Evolutionary conservation across 1,284 basidiomycete genomes (phyloP), one percentile per base, ranked within the genome.

Genomic region (Amylostereum chailletii): DNA sequence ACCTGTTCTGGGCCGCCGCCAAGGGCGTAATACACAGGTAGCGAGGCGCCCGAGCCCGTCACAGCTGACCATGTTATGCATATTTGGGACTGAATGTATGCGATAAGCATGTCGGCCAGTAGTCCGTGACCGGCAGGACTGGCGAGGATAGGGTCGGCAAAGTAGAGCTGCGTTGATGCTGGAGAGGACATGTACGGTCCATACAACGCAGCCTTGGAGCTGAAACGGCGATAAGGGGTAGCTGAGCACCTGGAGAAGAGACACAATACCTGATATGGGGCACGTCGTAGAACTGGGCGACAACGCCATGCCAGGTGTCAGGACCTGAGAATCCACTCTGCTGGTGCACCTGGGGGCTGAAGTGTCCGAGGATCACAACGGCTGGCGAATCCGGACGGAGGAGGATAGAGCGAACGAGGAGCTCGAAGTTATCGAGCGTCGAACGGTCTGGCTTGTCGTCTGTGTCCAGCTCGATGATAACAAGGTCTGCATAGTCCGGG

Each of bases 231-330:
- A 33, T 11, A 34, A 11, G 11, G 38, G 41, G 42, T 38, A 34
- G 43, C 37, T 4, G 32, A 34, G 37, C 5, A 11, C 8, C 4
- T 34, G 6, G 29, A 9, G 42, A 19, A 37, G 47, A 31, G 10
- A 39, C 2, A 31, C 10, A 3, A 57, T 34, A 80, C 82, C 77
- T 81, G 60, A 97, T 72, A 64, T 96, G 90, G 0, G 94, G 92
- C 32, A 96, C 79, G 62, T 97, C 94, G 70, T 97, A 97, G 69
- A 93, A 96, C 62, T 94, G 91, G 0, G 94, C 90, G 3, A 96
- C 91, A 47, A 87, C 71, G 56, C 77, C 84, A 65, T 97, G 94
- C 72, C 82, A 81, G 57, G 90, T 80, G 61, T 95, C 93, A 1
- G 91, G 87, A 2, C 94, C 92, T 4, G 81, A 80, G 61, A 89